Base-by-base conservation (phyloP, 108 stramenopile genomes). In the Phaeodactylum tricornutum region DNA sequence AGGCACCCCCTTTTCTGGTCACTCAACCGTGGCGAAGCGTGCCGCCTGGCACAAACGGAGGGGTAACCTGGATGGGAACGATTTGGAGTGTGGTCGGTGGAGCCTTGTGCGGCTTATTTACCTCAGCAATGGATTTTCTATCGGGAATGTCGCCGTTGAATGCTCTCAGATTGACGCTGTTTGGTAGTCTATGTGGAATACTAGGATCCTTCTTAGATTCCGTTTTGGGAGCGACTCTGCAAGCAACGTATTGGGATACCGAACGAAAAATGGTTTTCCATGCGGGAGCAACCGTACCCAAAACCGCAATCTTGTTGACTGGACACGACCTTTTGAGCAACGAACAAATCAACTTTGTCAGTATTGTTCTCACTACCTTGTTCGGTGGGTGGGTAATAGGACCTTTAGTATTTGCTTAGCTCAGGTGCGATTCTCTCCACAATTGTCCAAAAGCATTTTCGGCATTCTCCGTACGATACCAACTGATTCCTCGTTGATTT, bases 21-120 rank as follows among this genome's bases (percentile, higher is more conserved):
- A 85, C 78, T n/a, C 38, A 62, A 24, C 64, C 72, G 8, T 83
- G 67, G 61, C 52, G 47, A 37, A 28, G 17, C 6, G 89, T 87
- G 1, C 84, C 89, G 3, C 58, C 76, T 12, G 84, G 89, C 2
- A 84, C 84, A 2, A 92, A 92, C 67, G 89, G 89, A 1, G 89
- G 89, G 0, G 53, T 87, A 15, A 84, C 82, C 3, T 7, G 56
- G 1, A 43, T 30, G 6, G 89, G 89, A 19, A 69, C 61, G 11
- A 50, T 66, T 4, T 82, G 69, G 60, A 79, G 76, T 53, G 48
- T 50, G 1, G 21, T 75, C 12, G 89, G 89, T 20, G 89, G 89
- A 1, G 30, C 54, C 21, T 29, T 87, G 2, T 74, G 85, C 56
- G 89, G 79, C 6, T 5, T 74, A 36, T 74, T 70, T 37, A 61